phyloP scores from a whole-genome alignment of 140 eudicot species.

The Ambrosia hybrid region DNA sequence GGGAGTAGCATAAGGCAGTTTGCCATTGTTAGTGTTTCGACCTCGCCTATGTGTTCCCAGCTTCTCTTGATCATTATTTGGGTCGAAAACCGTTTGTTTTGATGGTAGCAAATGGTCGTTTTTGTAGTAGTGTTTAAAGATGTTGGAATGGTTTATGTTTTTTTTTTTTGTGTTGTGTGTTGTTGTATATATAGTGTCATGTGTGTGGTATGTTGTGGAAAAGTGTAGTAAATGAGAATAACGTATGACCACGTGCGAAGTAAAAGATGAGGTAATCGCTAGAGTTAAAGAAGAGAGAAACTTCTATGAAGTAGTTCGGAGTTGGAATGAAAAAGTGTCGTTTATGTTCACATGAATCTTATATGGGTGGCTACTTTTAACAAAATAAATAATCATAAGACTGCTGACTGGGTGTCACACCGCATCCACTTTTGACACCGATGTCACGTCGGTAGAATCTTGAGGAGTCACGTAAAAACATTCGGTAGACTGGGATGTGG shows the following conservation, averaged over 20 bases:
- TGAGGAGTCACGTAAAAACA: too few relatives aligned
- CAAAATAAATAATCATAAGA: too few relatives aligned
- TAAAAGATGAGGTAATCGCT: slow-evolving; percentile 28
- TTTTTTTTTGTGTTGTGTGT: neutral
- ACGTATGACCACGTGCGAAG: slow-evolving; percentile 9
- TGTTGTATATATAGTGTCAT: neutral
- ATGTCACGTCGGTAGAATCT: too few relatives aligned
- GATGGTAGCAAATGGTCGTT: too few relatives aligned
- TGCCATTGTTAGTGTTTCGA: slow-evolving; percentile 39
- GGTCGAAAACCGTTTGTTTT: neutral
- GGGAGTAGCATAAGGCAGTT: slow-evolving; percentile 43
- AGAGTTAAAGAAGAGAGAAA: slow-evolving; percentile 23
- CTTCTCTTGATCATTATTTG: slow-evolving; percentile 31
- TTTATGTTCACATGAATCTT: neutral
- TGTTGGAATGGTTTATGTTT: neutral
- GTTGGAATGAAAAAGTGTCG: neutral
- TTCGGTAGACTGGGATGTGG: too few relatives aligned
- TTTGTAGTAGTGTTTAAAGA: too few relatives aligned
- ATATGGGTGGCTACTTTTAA: neutral
- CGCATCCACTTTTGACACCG: too few relatives aligned
- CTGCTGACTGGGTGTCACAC: too few relatives aligned
- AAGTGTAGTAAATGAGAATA: neutral
- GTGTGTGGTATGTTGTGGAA: neutral
- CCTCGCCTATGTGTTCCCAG: slow-evolving; percentile 30
- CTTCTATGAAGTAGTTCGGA: slow-evolving; percentile 7